Evolutionary conservation across 768 basidiomycete genomes (phyloP).

Genomic region (Zangia roseola): DNA sequence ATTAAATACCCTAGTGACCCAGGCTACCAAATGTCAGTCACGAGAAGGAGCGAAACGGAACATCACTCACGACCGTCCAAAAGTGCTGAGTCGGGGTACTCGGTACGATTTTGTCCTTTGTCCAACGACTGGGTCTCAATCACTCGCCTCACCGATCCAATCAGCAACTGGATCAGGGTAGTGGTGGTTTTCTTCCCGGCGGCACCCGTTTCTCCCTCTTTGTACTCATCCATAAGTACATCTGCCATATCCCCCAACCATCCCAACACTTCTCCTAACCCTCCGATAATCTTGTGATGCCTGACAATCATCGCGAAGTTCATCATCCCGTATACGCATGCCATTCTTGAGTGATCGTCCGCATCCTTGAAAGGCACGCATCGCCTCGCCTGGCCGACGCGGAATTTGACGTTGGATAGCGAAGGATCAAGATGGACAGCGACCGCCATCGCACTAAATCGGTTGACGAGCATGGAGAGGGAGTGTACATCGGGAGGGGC

Average conservation of each 20-base stretch:
- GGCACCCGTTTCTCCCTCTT: constrained; percentile 25
- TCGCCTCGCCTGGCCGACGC: constrained; percentile 61
- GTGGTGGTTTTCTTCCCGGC: constrained; percentile 29
- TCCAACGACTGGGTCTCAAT: constrained; percentile 41
- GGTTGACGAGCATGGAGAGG: constrained; percentile 79
- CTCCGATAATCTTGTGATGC: constrained; percentile 44
- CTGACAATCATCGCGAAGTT: constrained; percentile 63
- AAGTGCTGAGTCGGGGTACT: constrained; percentile 64
- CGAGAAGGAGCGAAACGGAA: neutral
- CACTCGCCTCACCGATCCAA: constrained; percentile 57
- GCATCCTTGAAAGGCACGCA: constrained; percentile 70
- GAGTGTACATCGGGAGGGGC: constrained; percentile 51
- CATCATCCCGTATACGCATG: constrained; percentile 74
- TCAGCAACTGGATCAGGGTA: constrained; percentile 48
- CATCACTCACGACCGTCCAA: constrained; percentile 50
- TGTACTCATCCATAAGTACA: constrained; percentile 56
- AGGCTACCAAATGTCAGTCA: constrained; percentile 41
- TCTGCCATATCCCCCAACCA: constrained; percentile 67
- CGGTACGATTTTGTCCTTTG: constrained; percentile 29
- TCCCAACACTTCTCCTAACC: constrained; percentile 48
- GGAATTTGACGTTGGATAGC: constrained; percentile 42
- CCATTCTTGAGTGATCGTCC: constrained; percentile 60
- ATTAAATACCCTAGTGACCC: constrained; percentile 52
- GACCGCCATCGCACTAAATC: constrained; percentile 70
- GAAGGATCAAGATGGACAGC: constrained; percentile 67